Base-by-base conservation (phyloP, 495 filamentous ascomycete species). In the Coniosporium apollinis region DNA sequence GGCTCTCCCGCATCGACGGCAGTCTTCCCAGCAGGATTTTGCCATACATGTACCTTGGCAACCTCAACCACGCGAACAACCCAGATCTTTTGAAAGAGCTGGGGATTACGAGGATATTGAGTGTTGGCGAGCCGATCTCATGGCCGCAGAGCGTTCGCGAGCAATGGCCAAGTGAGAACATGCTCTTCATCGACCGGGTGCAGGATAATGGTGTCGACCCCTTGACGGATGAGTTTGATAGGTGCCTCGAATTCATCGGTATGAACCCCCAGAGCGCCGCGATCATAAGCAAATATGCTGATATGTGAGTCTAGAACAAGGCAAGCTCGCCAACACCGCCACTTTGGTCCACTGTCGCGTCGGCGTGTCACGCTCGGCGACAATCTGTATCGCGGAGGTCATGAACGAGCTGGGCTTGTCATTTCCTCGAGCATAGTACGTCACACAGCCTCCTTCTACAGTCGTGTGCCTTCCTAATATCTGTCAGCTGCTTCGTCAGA, bases 141-240 rank as follows among this genome's bases (percentile, higher is more conserved):
- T 97, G 89, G 89, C 60, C 64, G 10, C 66, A 75, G 13, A 64
- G 67, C 8, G 19, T 39, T 25, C 54, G 73, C 17, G 64, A 70
- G 19, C 61, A 57, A 19, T 91, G 81, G 74, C 78, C 76, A 0
- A 45, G 56, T 11, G 76, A 84, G 19, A 85, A 86, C 33, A 49
- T 89, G 14, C 71, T 91, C 56, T 65, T 73, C 28, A 70, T 97
- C 26, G 72, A 82, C 44, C 64, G 78, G 14, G 82, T 97, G 10
- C 89, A 96, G 52, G 89, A 97, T 45, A 97, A 97, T 46, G 89
- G 89, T 17, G 86, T 96, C 37, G 89, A 97, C 50, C 75, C 84
- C 3, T 56, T 97, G 48, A 86, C 78, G 33, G 70, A 80, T 19
- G 83, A 94, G 41, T 93, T 93, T 59, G 73, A 76, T 46, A 65